Conservation (phyloP, 805 yeast species). For the Komagataella pseudopastoris region DNA sequence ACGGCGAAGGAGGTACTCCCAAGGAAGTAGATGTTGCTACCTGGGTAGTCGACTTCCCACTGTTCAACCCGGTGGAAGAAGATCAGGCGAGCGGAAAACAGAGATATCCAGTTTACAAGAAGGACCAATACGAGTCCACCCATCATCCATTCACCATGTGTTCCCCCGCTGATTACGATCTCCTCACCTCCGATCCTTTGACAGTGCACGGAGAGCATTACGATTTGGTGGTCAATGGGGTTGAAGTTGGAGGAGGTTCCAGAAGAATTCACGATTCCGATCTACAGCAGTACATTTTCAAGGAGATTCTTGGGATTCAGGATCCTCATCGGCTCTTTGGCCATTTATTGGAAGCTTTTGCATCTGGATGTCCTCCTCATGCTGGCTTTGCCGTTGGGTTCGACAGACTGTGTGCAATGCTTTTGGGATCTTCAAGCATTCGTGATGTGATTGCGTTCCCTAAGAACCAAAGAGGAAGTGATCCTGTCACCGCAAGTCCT, state of each 20-base stretch:
- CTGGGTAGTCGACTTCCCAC: conserved; percentile 91
- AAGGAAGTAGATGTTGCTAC: conserved; percentile 39
- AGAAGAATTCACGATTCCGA: conserved; percentile 83
- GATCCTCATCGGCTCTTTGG: conserved; percentile 63
- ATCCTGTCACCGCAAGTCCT: conserved; percentile 82
- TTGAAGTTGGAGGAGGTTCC: conserved; percentile 96
- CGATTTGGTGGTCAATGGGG: conserved; percentile 88
- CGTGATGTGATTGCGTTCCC: conserved; percentile 96
- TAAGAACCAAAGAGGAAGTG: conserved; percentile 78
- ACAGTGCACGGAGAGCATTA: conserved; percentile 80
- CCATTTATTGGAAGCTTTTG: conserved; percentile 70
- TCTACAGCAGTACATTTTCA: conserved; percentile 63
- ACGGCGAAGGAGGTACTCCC: conserved; percentile 9
- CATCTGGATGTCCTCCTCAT: conserved; percentile 95
- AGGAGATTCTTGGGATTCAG: conserved; percentile 43
- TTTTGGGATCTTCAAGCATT: conserved; percentile 63
- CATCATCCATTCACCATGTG: conserved; percentile 99
- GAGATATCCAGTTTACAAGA: conserved; percentile 52
- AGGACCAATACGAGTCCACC: conserved; percentile 42
- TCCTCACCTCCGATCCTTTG: conserved; percentile 40
- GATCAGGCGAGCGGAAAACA: conserved; percentile 10
- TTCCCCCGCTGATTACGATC: conserved; percentile 49
- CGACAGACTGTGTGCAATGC: conserved; percentile 86
- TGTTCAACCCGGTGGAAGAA: conserved; percentile 64
- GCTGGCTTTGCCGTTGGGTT: conserved; percentile 95